Evolutionary conservation across 306 rosid species (phyloP), one percentile per base, ranked within the genome.

Genomic region (Sphenostylis stenocarpa): DNA sequence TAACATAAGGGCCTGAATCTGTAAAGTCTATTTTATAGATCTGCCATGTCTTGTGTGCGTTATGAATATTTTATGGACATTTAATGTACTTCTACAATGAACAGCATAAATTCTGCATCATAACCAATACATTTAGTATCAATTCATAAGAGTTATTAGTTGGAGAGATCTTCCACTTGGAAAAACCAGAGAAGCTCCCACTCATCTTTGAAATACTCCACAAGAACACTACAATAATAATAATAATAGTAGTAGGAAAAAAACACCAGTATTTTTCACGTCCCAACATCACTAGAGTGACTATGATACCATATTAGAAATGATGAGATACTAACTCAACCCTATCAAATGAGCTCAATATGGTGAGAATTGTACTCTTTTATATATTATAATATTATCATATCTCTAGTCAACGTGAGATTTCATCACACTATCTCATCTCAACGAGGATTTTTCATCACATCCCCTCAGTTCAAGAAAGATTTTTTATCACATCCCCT

Each of bases 81-180:
- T 5, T 34, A 45, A 78, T 49, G 67, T 34, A 23, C 13, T 16
- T 31, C 41, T 3, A 6, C 23, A 12, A 23, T 15, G 72, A 70
- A 33, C 11, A 34, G 17, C n/a, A 71, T 15, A 26, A 71, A 24
- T 60, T 48, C 28, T 39, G 48, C 33, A 38, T 63, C 13, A 39
- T 21, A 79, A 63, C 58, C 49, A 71, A 44, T 24, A 78, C 38
- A 70, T 10, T 58, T 26, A 9, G 20, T 48, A 56, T 69, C 15
- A 55, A 47, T n/a, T 38, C 64, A 70, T 28, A 47, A 78, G 48
- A 36, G 52, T 24, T 16, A 60, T 70, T 48, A 48, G 31, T 55
- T 24, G 5, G 16, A 49, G 14, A 61, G 57, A 71, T 61, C 65
- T 53, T 56, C 12, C 62, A 4, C 26, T 26, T 17, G 29, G 34